phyloP scores from a whole-genome alignment of 441 rosid genomes.

The Syzygium syzygioides region DNA sequence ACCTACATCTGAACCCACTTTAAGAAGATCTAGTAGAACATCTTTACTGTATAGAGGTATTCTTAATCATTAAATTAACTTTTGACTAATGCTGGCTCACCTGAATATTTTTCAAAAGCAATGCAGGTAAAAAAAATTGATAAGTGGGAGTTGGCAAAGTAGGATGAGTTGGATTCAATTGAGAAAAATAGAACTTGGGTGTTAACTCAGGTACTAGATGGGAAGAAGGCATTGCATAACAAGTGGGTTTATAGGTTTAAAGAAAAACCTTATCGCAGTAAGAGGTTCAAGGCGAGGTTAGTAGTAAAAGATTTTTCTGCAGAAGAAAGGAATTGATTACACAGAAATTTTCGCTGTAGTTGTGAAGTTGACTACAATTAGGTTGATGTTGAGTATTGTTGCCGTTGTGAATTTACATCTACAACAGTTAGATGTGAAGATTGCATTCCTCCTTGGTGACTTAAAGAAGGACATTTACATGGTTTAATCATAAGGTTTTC shows the following conservation, averaged over 20 bases:
- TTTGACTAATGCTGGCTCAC: background rate
- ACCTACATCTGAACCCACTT: background rate
- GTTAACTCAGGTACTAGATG: no score
- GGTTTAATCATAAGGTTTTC: background rate
- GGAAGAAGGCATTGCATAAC: background rate
- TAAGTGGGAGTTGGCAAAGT: background rate
- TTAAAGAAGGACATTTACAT: background rate
- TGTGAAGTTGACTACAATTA: background rate
- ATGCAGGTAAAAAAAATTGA: background rate
- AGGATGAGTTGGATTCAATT: background rate
- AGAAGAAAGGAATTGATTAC: background rate
- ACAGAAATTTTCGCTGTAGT: background rate
- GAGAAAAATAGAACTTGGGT: no score
- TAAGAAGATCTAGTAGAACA: background rate
- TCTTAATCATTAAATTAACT: background rate
- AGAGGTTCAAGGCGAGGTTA: background rate
- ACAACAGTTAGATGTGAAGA: background rate
- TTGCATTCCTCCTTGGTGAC: background rate
- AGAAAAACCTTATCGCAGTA: background rate
- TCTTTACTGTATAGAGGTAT: background rate
- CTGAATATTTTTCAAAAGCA: background rate
- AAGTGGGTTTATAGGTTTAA: background rate
- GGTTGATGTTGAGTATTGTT: background rate
- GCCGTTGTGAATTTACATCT: background rate
- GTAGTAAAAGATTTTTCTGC: background rate